Percentiles rank a stretch among this genome's conserved stretches.
Conservation (phyloP, 2,329 filamentous ascomycete genomes). For the Ceratocystis albifundus region DNA sequence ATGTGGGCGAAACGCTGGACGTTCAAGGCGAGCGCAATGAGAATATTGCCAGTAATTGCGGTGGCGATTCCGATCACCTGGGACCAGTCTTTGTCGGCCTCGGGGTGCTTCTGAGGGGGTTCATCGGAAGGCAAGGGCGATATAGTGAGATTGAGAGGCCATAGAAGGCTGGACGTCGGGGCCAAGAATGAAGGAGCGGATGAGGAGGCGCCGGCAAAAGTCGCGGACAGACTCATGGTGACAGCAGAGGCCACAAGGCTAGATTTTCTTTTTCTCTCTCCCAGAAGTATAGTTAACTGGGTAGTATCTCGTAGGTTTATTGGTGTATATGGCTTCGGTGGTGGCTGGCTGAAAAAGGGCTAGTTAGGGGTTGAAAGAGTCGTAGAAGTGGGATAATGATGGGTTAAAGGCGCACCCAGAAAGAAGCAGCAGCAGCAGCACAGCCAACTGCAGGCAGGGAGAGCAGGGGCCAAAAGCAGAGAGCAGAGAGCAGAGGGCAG, state of each 20-base stretch:
- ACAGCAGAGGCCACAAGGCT: not conserved
- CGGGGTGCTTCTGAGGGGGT: constrained; percentile 22
- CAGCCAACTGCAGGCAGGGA: not conserved
- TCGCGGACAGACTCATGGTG: constrained; percentile 7
- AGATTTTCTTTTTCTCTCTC: no score
- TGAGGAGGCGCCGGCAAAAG: constrained; percentile 11
- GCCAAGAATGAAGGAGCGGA: not conserved
- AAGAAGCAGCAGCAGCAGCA: not conserved
- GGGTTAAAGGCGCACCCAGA: not conserved
- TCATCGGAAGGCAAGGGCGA: constrained; percentile 9
- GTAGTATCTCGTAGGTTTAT: no score
- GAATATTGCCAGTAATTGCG: constrained; percentile 80
- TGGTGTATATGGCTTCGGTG: no score
- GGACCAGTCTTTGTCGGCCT: constrained; percentile 58
- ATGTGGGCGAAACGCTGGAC: constrained; percentile 94
- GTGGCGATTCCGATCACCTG: constrained; percentile 90
- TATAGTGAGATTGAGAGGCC: constrained; percentile 16
- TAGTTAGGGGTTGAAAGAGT: no score
- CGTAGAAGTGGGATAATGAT: not conserved
- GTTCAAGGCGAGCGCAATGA: constrained; percentile 92
- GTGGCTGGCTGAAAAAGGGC: no score
- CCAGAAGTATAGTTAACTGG: no score
- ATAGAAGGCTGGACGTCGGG: constrained; percentile 6
- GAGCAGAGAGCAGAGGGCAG: not conserved
- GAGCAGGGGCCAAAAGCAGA: not conserved